Conservation (phyloP, 768 basidiomycete genomes). For the Boletus barrowsii region DNA sequence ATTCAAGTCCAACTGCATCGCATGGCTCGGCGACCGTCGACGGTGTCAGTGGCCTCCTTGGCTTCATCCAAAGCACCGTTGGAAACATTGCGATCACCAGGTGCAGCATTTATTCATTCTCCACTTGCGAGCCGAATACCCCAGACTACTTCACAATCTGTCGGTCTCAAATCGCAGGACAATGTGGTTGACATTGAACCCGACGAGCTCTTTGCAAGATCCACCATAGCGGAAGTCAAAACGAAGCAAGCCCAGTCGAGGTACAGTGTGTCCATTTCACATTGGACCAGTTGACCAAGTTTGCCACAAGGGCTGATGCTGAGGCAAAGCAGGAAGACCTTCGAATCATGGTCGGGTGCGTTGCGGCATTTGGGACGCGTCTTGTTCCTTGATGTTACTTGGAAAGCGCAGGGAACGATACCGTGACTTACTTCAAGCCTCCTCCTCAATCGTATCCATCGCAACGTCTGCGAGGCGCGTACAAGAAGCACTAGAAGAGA, state of each 20-base stretch:
- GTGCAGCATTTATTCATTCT: constrained; percentile 2
- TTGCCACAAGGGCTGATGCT: constrained; percentile 59
- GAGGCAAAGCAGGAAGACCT: constrained; percentile 87
- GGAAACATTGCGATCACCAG: constrained; percentile 9
- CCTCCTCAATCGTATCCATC: constrained; percentile 79
- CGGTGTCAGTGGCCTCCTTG: constrained; percentile 30
- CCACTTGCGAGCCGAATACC: constrained; percentile 7
- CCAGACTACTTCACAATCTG: constrained; percentile 9
- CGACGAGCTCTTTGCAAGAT: constrained; percentile 71
- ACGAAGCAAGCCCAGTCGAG: constrained; percentile 63
- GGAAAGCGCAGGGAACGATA: constrained; percentile 84
- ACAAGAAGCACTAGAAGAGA: constrained; percentile 58
- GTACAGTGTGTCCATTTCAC: constrained; percentile 36
- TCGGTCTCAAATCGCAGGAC: constrained; percentile 17
- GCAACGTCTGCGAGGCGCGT: constrained; percentile 66
- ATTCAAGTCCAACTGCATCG: background rate
- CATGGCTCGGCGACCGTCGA: constrained; percentile 42
- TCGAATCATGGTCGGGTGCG: constrained; percentile 90
- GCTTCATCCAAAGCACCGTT: constrained; percentile 16
- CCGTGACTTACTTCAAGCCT: constrained; percentile 82
- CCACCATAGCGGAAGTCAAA: constrained; percentile 71
- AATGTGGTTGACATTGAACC: constrained; percentile 44
- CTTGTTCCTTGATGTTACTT: constrained; percentile 34
- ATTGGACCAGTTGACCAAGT: constrained; percentile 2
- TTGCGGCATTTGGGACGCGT: constrained; percentile 20